phyloP scores from a whole-genome alignment of 2,329 filamentous ascomycete genomes.

The Ceratocystis variospora region DNA sequence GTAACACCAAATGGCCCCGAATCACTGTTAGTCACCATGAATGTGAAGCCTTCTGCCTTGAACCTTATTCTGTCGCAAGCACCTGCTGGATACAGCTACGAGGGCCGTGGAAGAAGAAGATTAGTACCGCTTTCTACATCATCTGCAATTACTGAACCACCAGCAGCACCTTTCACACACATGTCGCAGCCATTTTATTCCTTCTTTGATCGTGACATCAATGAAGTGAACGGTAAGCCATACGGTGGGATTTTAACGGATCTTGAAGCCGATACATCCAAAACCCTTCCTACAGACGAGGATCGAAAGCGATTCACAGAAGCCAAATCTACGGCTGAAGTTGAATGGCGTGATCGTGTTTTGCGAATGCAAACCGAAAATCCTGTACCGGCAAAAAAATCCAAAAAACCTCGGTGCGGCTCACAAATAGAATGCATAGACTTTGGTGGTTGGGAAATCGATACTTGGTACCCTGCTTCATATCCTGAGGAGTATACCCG shows the following conservation, averaged over 20 bases:
- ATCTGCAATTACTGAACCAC: conserved; percentile 21
- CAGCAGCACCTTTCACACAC: conserved; percentile 44
- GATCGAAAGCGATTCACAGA: conserved; percentile 82
- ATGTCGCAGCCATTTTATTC: conserved; percentile 70
- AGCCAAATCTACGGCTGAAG: conserved; percentile 79
- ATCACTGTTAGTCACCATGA: conserved; percentile 43
- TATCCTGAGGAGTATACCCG: conserved; percentile 98
- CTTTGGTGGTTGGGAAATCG: conserved; percentile 94
- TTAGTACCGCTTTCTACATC: conserved; percentile 7
- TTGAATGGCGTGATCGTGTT: conserved; percentile 65
- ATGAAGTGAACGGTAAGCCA: conserved; percentile 81
- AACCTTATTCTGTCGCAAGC: conserved; percentile 36
- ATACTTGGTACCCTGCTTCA: conserved; percentile 96
- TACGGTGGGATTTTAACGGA: conserved; percentile 90
- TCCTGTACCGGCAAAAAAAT: conserved; percentile 49
- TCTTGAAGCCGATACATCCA: conserved; percentile 76
- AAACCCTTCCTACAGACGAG: conserved; percentile 64
- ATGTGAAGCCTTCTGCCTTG: conserved; percentile 44
- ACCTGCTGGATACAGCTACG: conserved; percentile 10
- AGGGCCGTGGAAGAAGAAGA: conserved; percentile 10
- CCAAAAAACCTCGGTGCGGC: conserved; percentile 65
- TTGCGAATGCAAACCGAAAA: conserved; percentile 47
- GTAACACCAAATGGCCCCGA: conserved; percentile 25
- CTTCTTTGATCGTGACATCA: conserved; percentile 76
- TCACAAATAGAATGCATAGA: conserved; percentile 99